Percentiles rank a stretch among this genome's conserved stretches.
Conservation (phyloP, 2,329 filamentous ascomycete genomes). For the Aspergillus quadricinctus region DNA sequence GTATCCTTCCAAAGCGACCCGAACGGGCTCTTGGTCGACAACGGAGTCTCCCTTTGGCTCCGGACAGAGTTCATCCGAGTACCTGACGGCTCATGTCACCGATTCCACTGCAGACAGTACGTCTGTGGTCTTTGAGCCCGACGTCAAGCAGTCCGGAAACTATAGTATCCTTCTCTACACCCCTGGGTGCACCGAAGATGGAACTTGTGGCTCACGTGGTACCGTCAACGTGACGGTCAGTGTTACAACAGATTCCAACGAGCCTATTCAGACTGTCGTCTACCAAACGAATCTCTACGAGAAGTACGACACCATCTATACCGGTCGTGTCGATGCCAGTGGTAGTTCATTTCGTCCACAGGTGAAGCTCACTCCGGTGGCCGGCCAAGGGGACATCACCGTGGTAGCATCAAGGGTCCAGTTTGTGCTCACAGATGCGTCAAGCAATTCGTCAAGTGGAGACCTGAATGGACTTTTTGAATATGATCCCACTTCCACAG, state of each 20-base stretch:
- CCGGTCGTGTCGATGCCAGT: constrained; percentile 74
- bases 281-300: constrained; percentile 94
- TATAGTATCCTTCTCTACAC: constrained; percentile 91
- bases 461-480: constrained; percentile 89
- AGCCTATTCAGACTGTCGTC: constrained; percentile 57
- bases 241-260: constrained; percentile 52
- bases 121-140: constrained; percentile 65
- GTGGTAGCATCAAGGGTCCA: constrained; percentile 87
- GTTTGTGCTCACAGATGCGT: constrained; percentile 59
- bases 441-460: constrained; percentile 60
- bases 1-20: constrained; percentile 61
- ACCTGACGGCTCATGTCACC: constrained; percentile 65
- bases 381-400: constrained; percentile 59
- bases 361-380: constrained; percentile 69
- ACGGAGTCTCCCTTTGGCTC: constrained; percentile 50
- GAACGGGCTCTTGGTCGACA: constrained; percentile 69
- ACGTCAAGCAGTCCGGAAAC: constrained; percentile 83
- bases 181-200: constrained; percentile 79
- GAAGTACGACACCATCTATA: constrained; percentile 92
- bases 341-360: constrained; percentile 70
- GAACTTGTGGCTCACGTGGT: constrained; percentile 70
- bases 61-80: constrained; percentile 66
- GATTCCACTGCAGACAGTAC: constrained; percentile 56
- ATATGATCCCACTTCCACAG: constrained; percentile 63
- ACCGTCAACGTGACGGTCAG: constrained; percentile 74